Evolutionary conservation across 1,284 basidiomycete genomes (phyloP), one percentile per base, ranked within the genome.

Genomic region (Sphagnurus paluster): DNA sequence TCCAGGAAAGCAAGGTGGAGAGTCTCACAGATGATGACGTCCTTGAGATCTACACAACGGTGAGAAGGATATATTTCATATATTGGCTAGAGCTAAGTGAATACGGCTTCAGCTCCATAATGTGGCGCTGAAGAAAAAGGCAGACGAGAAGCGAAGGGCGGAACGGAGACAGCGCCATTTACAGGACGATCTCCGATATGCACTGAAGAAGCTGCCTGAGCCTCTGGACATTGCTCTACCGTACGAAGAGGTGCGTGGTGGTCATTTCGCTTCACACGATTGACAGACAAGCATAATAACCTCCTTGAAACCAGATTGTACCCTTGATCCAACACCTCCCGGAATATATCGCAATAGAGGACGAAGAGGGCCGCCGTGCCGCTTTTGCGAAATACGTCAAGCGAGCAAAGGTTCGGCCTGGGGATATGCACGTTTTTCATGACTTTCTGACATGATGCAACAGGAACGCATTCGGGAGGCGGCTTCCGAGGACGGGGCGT

Each of bases 161-260:
- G 97, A 99, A 66, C 79, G 93, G 37, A 85, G 80, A 57, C 80
- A 87, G 50, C 79, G 96, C 17, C 90, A 97, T 64, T 70, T 90
- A 46, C 92, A 97, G 59, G 96, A 99, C 62, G 97, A 99, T 60
- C 74, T 99, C 26, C 87, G 97, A 3, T 98, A 98, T 65, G 97
- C 94, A 0, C 76, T 98, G 53, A 94, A 92, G 69, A 95, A 96
- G 61, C 72, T 96, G 4, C 68, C 89, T 0, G 86, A 93, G 26
- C 78, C 89, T 1, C 68, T 96, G 34, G 88, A 93, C 53, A 60
- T 93, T 33, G 82, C 72, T 19, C 64, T 84, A 49, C 63, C 84
- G 0, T 97, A 87, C 59, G 93, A 96, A 57, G 82, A 88, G 53
- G 91, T 90, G 55, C 48, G 78, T 67, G 32, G 17, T 35, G 19